A percentile compares a stretch with the other conserved stretches of the same genome.
phyloP scores from a whole-genome alignment of 2,329 filamentous ascomycete species.

The Monilinia fructigena region DNA sequence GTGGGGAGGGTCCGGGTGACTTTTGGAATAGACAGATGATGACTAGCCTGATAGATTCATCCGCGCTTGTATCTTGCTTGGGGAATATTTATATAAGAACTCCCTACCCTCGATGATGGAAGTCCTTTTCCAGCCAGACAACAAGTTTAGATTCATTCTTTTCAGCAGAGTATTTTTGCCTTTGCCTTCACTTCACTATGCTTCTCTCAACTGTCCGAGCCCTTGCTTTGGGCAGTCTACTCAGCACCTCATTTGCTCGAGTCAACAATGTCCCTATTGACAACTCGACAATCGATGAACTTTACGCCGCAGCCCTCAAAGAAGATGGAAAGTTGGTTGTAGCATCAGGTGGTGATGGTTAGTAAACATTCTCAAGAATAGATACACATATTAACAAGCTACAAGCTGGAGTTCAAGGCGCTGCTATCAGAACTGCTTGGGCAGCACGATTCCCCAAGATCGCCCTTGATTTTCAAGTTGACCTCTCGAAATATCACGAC shows the following conservation, averaged over 20 bases:
- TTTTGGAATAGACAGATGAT: not conserved
- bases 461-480: constrained; percentile 43
- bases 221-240: constrained; percentile 9
- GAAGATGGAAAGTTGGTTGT: constrained; percentile 10
- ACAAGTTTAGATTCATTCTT: not conserved
- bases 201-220: not conserved
- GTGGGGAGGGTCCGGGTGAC: not conserved
- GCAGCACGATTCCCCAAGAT: constrained; percentile 11
- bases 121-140: not conserved
- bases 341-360: constrained; percentile 12
- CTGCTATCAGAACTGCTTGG: not conserved
- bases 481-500: constrained; percentile 56
- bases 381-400: not conserved
- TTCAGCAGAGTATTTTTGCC: not conserved
- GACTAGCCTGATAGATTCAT: too few relatives aligned
- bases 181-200: not conserved
- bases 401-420: not conserved
- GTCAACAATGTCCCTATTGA: not conserved
- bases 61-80: not conserved
- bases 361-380: not conserved
- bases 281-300: not conserved
- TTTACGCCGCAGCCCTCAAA: not conserved
- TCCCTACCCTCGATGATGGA: not conserved
- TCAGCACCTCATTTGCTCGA: not conserved
- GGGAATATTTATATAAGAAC: not conserved